Conservation (phyloP, 495 filamentous ascomycete species). For the Diplogelasinospora grovesii region DNA sequence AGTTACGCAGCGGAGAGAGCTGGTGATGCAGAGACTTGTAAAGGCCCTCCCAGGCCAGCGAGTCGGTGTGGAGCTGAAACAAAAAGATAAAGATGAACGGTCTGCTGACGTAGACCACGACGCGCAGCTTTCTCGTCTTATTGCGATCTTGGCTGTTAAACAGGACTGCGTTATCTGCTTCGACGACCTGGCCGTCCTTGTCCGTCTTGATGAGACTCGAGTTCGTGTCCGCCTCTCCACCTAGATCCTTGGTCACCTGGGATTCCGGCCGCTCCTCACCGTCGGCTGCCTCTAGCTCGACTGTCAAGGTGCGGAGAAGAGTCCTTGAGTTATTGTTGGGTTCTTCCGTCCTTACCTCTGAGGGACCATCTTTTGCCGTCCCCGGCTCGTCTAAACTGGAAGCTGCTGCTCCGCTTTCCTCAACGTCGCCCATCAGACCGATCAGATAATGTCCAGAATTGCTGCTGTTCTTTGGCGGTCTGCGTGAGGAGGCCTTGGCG, state of each 20-base stretch:
- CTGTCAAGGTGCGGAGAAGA: slow-evolving; percentile 41
- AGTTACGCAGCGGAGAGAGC: slow-evolving; percentile 67
- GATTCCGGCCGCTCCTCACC: slow-evolving; percentile 27
- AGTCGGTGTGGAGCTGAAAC: slow-evolving; percentile 63
- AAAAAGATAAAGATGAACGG: slow-evolving; percentile 92
- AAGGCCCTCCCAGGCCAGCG: slow-evolving; percentile 59
- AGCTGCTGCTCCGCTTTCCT: slow-evolving; percentile 24
- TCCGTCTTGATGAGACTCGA: slow-evolving; percentile 9
- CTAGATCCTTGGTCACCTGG: slow-evolving; percentile 37
- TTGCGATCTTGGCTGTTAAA: slow-evolving; percentile 44
- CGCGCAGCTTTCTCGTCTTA: slow-evolving; percentile 54
- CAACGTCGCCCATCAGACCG: slow-evolving; percentile 59
- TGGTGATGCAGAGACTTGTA: slow-evolving; percentile 81
- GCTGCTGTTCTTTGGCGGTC: slow-evolving; percentile 5
- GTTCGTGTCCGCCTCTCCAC: slow-evolving; percentile 33
- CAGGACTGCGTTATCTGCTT: slow-evolving; percentile 12
- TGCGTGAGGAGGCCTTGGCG: slow-evolving; percentile 1
- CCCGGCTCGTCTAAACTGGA: slow-evolving; percentile 7
- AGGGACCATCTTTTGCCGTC: slow-evolving; percentile 4
- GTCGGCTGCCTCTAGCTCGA: slow-evolving; percentile 43
- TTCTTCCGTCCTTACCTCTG: too few species aligned
- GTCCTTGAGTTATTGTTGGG: slow-evolving; percentile 31
- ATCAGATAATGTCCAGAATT: slow-evolving; percentile 64
- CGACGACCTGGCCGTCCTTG: slow-evolving; percentile 13
- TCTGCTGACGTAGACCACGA: slow-evolving; percentile 64